A percentile compares a stretch with the other conserved stretches of the same genome.
phyloP scores from a whole-genome alignment of 2,329 filamentous ascomycete genomes.

The Cladosporium phlei region DNA sequence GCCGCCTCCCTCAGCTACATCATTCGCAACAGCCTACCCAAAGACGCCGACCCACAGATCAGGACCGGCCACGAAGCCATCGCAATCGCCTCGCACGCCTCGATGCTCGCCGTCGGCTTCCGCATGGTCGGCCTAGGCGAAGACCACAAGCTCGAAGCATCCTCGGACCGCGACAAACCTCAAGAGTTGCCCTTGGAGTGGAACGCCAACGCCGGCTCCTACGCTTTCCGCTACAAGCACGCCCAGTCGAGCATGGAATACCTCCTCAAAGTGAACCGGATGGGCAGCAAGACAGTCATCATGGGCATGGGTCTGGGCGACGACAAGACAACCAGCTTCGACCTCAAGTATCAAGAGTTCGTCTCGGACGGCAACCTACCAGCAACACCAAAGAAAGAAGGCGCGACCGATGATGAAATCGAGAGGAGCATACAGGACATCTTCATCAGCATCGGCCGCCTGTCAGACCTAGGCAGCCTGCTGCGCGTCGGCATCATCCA shows the following conservation, averaged over 20 bases:
- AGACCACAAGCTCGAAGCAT: conserved; percentile 58
- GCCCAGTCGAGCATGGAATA: conserved; percentile 79
- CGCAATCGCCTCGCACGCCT: conserved; percentile 77
- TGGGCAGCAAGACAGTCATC: conserved; percentile 79
- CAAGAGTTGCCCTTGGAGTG: conserved; percentile 69
- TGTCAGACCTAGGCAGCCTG: conserved; percentile 63
- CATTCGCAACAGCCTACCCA: conserved; percentile 43
- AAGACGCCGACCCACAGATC: conserved; percentile 40
- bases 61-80: conserved; percentile 75
- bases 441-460: conserved; percentile 68
- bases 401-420: conserved; percentile 35
- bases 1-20: conserved; percentile 39
- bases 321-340: conserved; percentile 74
- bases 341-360: conserved; percentile 69
- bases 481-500: conserved; percentile 79
- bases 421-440: conserved; percentile 48
- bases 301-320: conserved; percentile 73
- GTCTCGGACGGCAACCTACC: conserved; percentile 60
- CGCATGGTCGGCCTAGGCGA: conserved; percentile 78
- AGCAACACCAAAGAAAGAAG: conserved; percentile 33
- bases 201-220: conserved; percentile 67
- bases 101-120: conserved; percentile 75
- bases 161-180: conserved; percentile 39
- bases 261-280: conserved; percentile 72
- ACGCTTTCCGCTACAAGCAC: conserved; percentile 83